Conservation (phyloP, 495 filamentous ascomycete species). For the Entonaema liquescens region DNA sequence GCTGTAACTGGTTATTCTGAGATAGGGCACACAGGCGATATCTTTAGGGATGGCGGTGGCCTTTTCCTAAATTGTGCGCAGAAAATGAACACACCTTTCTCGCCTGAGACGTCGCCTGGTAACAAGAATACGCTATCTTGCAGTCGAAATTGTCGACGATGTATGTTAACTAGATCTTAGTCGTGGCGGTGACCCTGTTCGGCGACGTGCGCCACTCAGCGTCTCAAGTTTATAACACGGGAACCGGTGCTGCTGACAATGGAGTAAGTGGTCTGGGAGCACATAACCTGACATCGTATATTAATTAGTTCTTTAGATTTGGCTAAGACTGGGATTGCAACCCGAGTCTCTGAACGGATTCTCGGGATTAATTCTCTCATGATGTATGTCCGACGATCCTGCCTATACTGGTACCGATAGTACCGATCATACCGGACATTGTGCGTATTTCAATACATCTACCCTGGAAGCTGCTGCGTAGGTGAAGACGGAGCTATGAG, state of each 20-base stretch:
- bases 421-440: not conserved
- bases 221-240: not conserved
- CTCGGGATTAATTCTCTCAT: not conserved
- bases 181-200: not conserved
- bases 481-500: not conserved
- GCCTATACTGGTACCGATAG: not conserved
- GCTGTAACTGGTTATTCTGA: not conserved
- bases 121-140: not conserved
- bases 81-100: not conserved
- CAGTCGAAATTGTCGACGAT: not conserved
- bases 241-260: not conserved
- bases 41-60: not conserved
- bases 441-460: not conserved
- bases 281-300: not conserved
- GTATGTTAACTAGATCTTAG: not conserved
- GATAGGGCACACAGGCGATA: not conserved
- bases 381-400: not conserved
- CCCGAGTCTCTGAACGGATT: not conserved
- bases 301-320: not conserved
- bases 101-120: not conserved
- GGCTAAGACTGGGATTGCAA: not conserved
- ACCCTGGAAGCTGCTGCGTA: not conserved
- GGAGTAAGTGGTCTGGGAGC: not conserved
- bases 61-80: not conserved
- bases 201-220: not conserved